Base-by-base conservation (phyloP, 345 rosid species). In the Raphanus raphanistrum region DNA sequence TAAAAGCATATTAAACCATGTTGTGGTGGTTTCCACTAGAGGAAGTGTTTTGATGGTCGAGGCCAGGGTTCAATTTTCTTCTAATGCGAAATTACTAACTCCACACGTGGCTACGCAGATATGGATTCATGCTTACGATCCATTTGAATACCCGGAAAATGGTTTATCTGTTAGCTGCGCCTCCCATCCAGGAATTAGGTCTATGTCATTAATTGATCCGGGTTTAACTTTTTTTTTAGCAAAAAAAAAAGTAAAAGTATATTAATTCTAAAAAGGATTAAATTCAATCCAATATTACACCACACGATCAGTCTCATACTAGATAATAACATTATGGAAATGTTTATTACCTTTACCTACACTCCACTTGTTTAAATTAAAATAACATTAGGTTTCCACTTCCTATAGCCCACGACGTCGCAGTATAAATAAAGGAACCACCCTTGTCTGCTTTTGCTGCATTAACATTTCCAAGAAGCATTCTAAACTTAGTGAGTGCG, bases 381-480 rank as follows among this genome's bases (percentile, higher is more conserved):
- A 52, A 52, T 50, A 50, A 45, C 16, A 45, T 45, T 48, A 48
- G 54, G 17, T 48, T 48, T 48, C 54, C 54, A 48, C 54, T 48
- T 48, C 54, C 54, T 26, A 59, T 33, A 60, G 63, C 70, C 57
- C 82, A 79, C 77, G 68, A 58, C 68, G 33, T 61, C 60, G 65
- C 50, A 79, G 82, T 79, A 68, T 79, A 72, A 67, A 79, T 67
- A 78, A 72, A 79, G 82, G 78, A 73, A 73, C 71, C 59, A 73
- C 21, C 29, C 66, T 73, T 68, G 74, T 79, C 82, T 79, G 70
- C 78, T 73, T 79, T 73, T 79, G 77, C 43, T 66, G 77, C 81
- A 78, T 78, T 72, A 66, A 67, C 81, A 78, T 72, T 78, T 50
- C 73, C 77, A 72, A 78, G 77, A 78, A 78, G 8, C 73, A 10